Base-by-base conservation (phyloP, 805 yeast species). In the Hanseniaspora vineae region DNA sequence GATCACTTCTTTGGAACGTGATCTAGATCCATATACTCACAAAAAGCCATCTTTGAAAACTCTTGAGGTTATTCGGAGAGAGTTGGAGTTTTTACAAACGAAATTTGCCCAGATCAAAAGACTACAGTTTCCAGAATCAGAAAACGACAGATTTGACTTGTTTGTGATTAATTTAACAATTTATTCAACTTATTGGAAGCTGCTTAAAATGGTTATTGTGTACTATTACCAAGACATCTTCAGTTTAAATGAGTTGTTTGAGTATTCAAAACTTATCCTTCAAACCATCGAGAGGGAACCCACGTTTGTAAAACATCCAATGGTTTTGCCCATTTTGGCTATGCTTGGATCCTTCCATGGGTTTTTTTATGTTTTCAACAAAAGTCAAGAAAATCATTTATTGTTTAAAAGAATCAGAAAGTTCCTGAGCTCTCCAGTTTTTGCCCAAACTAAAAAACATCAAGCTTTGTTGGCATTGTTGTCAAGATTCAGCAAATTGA, bases 1-100 rank as follows among this genome's bases (percentile, higher is more conserved):
- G 39, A 47, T 62, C 1, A 42, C 55, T 1, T 61, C 65, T 1
- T 44, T 62, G 9, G 65, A 62, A n/a, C 58, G 66, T 44, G 66
- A 62, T 46, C 23, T 61, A n/a, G 58, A 59, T 31, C 54, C 51
- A 18, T 57, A 55, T 42, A 35, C 51, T 18, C 39, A 19, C 4
- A 53, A 51, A 18, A 62, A 55, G 42, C 64, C 66, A 2, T 59
- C 58, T 10, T 39, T 60, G 11, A 60, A 58, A 44, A 58, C 64
- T 5, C 45, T 62, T 20, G 63, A 62, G 20, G 58, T 61, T 1
- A 50, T 60, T 4, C 53, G 54, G 17, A 50, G 59, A 43, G 60
- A 57, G 33, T 31, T 56, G 1, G 53, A 51, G 1, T 53, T 53
- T 13, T 55, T 59, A 19, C 45, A 49, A 12, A 47, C 46, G 19